phyloP scores from a whole-genome alignment of 768 basidiomycete genomes.

The Tulasnella sp. region DNA sequence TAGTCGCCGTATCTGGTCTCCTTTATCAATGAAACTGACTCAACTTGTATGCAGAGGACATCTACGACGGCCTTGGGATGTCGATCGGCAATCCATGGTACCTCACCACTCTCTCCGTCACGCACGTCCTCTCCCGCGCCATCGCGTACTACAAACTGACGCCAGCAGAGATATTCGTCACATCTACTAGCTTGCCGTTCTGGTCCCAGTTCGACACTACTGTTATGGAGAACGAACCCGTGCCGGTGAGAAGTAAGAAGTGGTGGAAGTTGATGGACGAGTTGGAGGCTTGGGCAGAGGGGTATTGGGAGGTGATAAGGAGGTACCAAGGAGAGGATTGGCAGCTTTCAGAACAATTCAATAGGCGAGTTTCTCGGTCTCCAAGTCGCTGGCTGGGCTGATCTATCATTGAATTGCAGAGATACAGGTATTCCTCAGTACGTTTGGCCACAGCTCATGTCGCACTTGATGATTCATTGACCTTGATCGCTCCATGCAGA shows the following conservation, averaged over 20 bases:
- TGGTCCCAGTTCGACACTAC: constrained; percentile 12
- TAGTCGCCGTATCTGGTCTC: neutral
- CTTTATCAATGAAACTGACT: too few species aligned
- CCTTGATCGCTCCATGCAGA: neutral
- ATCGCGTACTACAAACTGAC: neutral
- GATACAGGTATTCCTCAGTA: constrained; percentile 12
- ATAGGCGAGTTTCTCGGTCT: neutral
- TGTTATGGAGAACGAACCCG: neutral
- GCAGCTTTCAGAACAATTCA: constrained; percentile 6
- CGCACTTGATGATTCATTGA: neutral
- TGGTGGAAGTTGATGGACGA: constrained; percentile 1
- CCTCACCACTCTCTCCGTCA: constrained; percentile 16
- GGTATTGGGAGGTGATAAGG: constrained; percentile 6
- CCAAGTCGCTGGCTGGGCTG: neutral
- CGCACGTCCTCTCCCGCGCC: constrained; percentile 12
- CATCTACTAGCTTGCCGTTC: neutral
- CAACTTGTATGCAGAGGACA: constrained; percentile 22
- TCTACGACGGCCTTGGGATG: constrained; percentile 28
- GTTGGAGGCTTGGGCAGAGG: constrained; percentile 2
- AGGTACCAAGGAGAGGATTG: neutral
- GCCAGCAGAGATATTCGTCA: neutral
- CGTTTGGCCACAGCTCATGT: neutral
- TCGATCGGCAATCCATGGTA: constrained; percentile 29
- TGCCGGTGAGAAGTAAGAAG: neutral
- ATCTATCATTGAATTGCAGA: neutral